Conservation (phyloP, 805 yeast genomes). For the Pichia exigua region DNA sequence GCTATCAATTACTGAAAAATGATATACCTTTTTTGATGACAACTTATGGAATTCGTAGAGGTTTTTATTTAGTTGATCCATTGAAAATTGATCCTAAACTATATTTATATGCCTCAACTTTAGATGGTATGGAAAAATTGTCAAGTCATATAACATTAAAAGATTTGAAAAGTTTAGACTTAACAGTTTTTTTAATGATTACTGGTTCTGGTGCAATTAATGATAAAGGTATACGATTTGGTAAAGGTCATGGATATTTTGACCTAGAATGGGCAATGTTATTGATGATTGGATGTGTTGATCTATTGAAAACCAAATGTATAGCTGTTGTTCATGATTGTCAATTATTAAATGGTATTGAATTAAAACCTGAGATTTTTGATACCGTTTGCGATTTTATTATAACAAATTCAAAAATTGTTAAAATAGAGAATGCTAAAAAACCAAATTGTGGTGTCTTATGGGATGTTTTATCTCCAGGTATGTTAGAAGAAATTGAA, state of each 20-base stretch:
- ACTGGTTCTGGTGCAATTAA: slow-evolving; percentile 29
- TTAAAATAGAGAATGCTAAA: slow-evolving; percentile 13
- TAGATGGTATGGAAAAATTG: slow-evolving; percentile 27
- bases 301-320: slow-evolving; percentile 15
- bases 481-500: slow-evolving; percentile 24
- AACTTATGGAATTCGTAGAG: slow-evolving; percentile 25
- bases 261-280: slow-evolving; percentile 29
- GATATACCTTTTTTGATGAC: slow-evolving; percentile 25
- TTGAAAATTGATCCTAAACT: slow-evolving; percentile 14
- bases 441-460: slow-evolving; percentile 25
- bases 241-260: slow-evolving; percentile 28
- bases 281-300: slow-evolving; percentile 20
- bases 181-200: slow-evolving; percentile 21
- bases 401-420: slow-evolving; percentile 19
- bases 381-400: slow-evolving; percentile 28
- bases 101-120: slow-evolving; percentile 22
- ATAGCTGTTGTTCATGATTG: slow-evolving; percentile 28
- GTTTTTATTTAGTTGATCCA: slow-evolving; percentile 24
- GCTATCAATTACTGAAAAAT: slow-evolving; percentile 19
- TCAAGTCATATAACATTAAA: slow-evolving; percentile 16
- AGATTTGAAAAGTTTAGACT: slow-evolving; percentile 12
- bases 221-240: slow-evolving; percentile 24
- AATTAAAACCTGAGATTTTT: slow-evolving; percentile 23
- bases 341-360: slow-evolving; percentile 21
- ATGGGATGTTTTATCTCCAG: slow-evolving; percentile 22